These are phyloP conservation scores for Senecio squalidus DNA, from an alignment of 140 eudicot species.

Conservation along the genomic window DNA sequence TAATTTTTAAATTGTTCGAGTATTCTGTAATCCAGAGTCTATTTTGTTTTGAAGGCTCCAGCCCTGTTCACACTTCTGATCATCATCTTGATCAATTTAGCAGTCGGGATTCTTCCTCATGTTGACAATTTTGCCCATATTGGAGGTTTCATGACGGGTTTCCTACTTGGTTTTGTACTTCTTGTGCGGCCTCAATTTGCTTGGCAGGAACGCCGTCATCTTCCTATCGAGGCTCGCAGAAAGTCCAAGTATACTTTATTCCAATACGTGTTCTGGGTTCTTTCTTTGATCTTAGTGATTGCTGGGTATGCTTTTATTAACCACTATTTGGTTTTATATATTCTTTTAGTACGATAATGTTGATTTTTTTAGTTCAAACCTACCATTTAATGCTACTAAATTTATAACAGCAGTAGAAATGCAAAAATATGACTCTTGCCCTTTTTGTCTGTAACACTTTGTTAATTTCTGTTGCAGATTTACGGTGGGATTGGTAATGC, in stretches of 20 bases:
- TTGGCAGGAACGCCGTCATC: constrained; percentile 63
- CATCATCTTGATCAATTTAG: constrained; percentile 48
- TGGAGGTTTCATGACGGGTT: constrained; percentile 60
- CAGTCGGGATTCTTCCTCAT: constrained; percentile 64
- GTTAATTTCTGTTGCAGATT: constrained; percentile 40
- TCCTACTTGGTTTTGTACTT: constrained; percentile 52
- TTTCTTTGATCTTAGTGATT: constrained; percentile 34
- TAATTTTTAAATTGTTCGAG: neutral
- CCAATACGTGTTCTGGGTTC: constrained; percentile 43
- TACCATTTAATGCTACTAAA: neutral
- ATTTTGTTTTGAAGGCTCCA: constrained; percentile 35
- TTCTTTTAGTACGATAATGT: neutral
- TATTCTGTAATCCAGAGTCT: neutral
- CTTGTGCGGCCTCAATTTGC: constrained; percentile 52
- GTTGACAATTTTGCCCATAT: constrained; percentile 61
- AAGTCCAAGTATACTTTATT: constrained; percentile 41
- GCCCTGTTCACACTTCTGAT: constrained; percentile 41
- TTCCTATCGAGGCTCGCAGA: constrained; percentile 42
- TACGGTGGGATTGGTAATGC: constrained; percentile 64
- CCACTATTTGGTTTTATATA: neutral
- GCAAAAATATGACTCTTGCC: neutral
- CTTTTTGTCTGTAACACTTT: neutral
- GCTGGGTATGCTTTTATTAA: constrained; percentile 33
- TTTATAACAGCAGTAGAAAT: no score
- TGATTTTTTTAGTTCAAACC: neutral